These are phyloP conservation scores for Pugionium dolabratum DNA, from an alignment of 345 rosid species.

Conservation along the genomic window DNA sequence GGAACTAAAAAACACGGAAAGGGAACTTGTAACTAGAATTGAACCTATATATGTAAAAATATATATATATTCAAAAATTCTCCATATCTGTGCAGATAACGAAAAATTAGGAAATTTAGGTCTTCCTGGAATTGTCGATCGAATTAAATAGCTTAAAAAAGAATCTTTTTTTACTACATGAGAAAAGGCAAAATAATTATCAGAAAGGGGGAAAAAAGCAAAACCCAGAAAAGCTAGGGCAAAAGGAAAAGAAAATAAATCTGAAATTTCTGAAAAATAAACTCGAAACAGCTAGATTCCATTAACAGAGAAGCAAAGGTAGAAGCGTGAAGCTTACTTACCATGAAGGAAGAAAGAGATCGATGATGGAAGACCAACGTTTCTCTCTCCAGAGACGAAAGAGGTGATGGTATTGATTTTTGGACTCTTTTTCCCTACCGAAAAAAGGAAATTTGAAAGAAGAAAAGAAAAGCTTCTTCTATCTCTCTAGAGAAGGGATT, in stretches of 20 bases:
- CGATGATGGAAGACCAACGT: conserved; percentile 36
- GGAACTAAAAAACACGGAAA: not conserved
- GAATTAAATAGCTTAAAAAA: conserved; percentile 42
- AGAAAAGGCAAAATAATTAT: conserved; percentile 30
- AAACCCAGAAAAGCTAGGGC: conserved; percentile 38
- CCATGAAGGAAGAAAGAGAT: conserved; percentile 39
- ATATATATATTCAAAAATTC: conserved; percentile 20
- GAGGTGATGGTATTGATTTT: conserved; percentile 31
- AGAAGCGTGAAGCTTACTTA: conserved; percentile 40
- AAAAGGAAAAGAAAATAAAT: not conserved
- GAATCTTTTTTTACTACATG: conserved; percentile 48
- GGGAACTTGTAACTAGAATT: conserved; percentile 44
- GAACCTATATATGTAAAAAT: conserved; percentile 34
- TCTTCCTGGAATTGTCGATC: conserved; percentile 37
- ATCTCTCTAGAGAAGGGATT: conserved; percentile 19
- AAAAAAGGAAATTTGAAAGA: conserved; percentile 30
- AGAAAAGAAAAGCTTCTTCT: conserved; percentile 24
- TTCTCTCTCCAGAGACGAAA: conserved; percentile 32
- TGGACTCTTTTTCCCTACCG: conserved; percentile 40
- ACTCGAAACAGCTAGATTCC: conserved; percentile 49
- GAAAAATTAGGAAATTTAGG: conserved; percentile 28
- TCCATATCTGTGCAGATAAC: conserved; percentile 34
- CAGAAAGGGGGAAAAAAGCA: conserved; percentile 26
- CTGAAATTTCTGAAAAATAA: not conserved
- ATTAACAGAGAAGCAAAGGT: conserved; percentile 38